A percentile compares a stretch with the other conserved stretches of the same genome.
Conservation (phyloP, 163 green algal genomes). For the Scenedesmus sp. region DNA sequence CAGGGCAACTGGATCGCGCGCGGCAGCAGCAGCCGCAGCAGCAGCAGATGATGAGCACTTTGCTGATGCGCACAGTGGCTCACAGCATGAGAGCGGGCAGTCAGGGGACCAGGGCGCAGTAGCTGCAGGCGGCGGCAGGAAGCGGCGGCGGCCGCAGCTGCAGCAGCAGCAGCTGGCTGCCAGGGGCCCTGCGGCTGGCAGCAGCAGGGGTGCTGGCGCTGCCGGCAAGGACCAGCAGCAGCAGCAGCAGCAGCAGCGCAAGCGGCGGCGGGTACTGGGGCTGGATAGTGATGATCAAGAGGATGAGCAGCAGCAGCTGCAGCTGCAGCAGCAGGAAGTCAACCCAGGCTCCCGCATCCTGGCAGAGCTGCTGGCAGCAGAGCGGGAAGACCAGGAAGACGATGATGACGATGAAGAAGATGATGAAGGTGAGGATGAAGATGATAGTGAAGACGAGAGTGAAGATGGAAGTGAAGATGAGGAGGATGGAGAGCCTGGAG, state of each 20-base stretch:
- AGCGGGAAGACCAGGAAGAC: neutral
- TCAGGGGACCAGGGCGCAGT: neutral
- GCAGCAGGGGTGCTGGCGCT: neutral
- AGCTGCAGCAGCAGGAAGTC: neutral
- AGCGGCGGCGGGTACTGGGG: neutral
- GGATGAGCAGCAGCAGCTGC: neutral
- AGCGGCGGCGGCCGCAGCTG: neutral
- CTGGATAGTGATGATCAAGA: neutral
- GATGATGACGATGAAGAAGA: neutral
- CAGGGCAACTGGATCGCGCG: neutral
- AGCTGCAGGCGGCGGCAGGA: neutral
- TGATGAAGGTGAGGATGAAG: neutral
- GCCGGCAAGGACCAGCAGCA: neutral
- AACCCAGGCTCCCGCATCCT: neutral
- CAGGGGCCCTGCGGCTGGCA: neutral
- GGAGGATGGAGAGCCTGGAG: neutral
- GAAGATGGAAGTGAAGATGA: neutral
- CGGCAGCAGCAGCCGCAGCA: constrained; percentile 17
- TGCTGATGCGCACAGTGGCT: neutral
- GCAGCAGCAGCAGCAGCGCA: neutral
- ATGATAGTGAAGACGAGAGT: neutral
- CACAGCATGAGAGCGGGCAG: neutral
- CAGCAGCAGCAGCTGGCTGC: neutral
- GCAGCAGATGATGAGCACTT: neutral
- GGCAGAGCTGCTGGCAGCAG: neutral